Conservation (phyloP, 257 asterid genomes). For the Penstemon newberryi region DNA sequence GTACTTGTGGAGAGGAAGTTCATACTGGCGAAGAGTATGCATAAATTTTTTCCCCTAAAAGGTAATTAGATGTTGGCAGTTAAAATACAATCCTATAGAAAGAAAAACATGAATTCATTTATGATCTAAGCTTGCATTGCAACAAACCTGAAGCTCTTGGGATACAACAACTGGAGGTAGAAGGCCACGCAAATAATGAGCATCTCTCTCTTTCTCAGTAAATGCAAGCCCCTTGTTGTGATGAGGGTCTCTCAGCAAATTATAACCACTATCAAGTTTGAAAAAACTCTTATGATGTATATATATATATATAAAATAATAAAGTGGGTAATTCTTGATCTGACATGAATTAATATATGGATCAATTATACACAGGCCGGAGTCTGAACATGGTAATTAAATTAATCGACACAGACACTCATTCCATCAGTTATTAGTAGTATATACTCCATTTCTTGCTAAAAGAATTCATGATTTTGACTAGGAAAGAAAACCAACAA, state of each 20-base stretch:
- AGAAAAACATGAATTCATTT: no score
- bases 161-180: conserved; percentile 57
- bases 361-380: background rate
- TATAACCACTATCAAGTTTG: conserved; percentile 50
- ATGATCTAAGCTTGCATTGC: no score
- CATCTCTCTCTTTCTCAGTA: conserved; percentile 74
- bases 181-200: conserved; percentile 82
- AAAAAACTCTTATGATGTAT: no score
- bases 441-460: background rate
- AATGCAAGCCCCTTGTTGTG: conserved; percentile 90
- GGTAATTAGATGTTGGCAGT: no score
- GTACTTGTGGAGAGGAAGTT: conserved; percentile 78
- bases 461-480: background rate
- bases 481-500: background rate
- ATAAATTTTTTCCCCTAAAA: conserved; percentile 69
- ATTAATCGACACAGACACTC: no score
- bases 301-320: background rate
- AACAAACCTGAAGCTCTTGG: conserved; percentile 73
- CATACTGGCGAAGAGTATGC: conserved; percentile 61
- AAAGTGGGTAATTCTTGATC: background rate
- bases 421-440: no score
- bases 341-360: background rate
- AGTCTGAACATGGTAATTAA: no score
- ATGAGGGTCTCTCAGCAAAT: conserved; percentile 75
- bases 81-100: no score